Base-by-base conservation (phyloP, 1,284 basidiomycete genomes). In the Ustilago sp. region DNA sequence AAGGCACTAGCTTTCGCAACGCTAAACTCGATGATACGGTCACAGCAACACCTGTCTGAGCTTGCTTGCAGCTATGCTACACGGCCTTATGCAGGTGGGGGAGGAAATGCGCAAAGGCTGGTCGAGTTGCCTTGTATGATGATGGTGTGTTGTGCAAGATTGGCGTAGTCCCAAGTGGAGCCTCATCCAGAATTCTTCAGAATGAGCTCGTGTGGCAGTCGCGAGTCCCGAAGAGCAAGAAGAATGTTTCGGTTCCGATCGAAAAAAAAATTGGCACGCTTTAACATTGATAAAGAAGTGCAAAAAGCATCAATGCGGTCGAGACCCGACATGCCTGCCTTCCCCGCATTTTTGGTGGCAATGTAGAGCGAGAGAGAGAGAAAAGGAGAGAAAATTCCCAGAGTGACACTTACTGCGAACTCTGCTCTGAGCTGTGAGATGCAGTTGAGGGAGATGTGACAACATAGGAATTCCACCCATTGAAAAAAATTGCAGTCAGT, bases 341-440 rank as follows among this genome's bases (percentile, higher is more conserved):
- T 59, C 69, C 64, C 69, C 69, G 69, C 69, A 63, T 66, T 71
- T 51, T 63, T 28, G 11, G 35, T 38, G 60, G 54, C 50, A 68
- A 57, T 63, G 60, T 15, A 8, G 13, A 23, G 43, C 28, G 34
- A 19, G 23, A 34, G 28, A 28, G 38, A n/a, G 43, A 8, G 13
- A 23, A 50, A 17, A n/a, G 13, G 17, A 34, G 28, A 31, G 15
- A 5, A 54, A 54, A 38, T 38, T 48, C 38, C 23, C 38, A 55
- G 19, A 54, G 52, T 38, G 52, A 54, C 52, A 54, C 52, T 41
- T 7, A 23, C 23, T 23, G 23, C 2, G 11, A 12, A 41, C 19
- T 38, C 12, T 41, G 28, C 38, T 15, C 39, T 32, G 39, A 11
- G 13, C 19, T 23, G 12, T 9, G 41, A 13, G 41, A 23, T 19